Evolutionary conservation across 164 flowering plant species (phyloP).

Genomic region (Magnolia kwangsiensis): DNA sequence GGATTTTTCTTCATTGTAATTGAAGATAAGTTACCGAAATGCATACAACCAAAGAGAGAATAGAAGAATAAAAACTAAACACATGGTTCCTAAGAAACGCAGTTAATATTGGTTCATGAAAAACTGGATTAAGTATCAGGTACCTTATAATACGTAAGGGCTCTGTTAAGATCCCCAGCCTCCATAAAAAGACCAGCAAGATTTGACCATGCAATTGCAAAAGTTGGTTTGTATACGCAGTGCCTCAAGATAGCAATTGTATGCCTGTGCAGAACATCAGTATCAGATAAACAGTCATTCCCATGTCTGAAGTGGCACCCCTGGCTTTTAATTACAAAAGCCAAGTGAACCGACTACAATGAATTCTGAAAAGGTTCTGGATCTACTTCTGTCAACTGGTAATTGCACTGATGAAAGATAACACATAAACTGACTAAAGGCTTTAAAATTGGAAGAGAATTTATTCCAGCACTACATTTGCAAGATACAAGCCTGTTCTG

Average conservation of each 20-base stretch:
- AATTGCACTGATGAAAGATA: no score
- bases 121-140: neutral
- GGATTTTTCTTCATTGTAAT: no score
- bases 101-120: neutral
- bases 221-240: slow-evolving; percentile 81
- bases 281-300: neutral
- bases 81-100: neutral
- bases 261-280: slow-evolving; percentile 57
- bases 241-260: slow-evolving; percentile 87
- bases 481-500: no score
- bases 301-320: neutral
- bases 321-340: neutral
- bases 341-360: neutral
- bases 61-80: neutral
- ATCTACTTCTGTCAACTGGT: neutral
- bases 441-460: no score
- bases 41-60: neutral
- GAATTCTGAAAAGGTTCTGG: neutral
- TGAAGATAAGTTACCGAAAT: neutral
- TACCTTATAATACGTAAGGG: slow-evolving; percentile 91
- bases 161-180: slow-evolving; percentile 83
- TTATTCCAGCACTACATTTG: no score
- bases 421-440: no score
- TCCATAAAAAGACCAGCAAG: slow-evolving; percentile 96
- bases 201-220: slow-evolving; percentile 99